phyloP scores from a whole-genome alignment of 495 filamentous ascomycete genomes.

The Geopyxis carbonaria region DNA sequence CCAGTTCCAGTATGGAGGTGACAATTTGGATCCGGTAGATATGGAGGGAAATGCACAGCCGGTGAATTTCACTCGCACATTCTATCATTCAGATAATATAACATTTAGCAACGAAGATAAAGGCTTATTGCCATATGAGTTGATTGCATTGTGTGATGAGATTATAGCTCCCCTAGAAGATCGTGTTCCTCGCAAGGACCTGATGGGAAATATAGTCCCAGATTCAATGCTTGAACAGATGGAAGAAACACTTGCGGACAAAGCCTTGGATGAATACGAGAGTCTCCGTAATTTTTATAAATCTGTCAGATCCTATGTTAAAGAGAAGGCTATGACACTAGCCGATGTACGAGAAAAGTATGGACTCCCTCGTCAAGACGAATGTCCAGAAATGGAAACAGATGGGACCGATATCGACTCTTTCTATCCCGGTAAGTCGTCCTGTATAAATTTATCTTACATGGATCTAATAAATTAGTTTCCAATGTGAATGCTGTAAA shows the following conservation, averaged over 20 bases:
- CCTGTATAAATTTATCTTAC: background rate
- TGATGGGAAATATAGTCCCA: slow-evolving; percentile 28
- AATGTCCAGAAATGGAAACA: slow-evolving; percentile 13
- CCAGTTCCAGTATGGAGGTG: slow-evolving; percentile 93
- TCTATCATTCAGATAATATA: slow-evolving; percentile 61
- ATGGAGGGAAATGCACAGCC: slow-evolving; percentile 93
- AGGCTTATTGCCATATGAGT: slow-evolving; percentile 56
- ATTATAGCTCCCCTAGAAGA: slow-evolving; percentile 47
- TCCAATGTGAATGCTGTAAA: slow-evolving; percentile 32
- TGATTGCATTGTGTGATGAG: slow-evolving; percentile 44
- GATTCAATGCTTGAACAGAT: slow-evolving; percentile 17
- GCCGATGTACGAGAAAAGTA: slow-evolving; percentile 30
- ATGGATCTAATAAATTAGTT: background rate
- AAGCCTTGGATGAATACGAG: slow-evolving; percentile 66
- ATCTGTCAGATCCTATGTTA: slow-evolving; percentile 53
- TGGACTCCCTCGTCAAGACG: slow-evolving; percentile 7
- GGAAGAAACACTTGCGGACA: slow-evolving; percentile 31
- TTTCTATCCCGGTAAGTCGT: slow-evolving; percentile 10
- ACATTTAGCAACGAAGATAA: slow-evolving; percentile 62
- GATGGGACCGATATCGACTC: slow-evolving; percentile 17
- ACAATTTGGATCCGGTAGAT: slow-evolving; percentile 84
- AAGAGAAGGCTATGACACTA: slow-evolving; percentile 38
- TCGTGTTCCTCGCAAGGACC: slow-evolving; percentile 43
- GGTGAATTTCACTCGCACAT: slow-evolving; percentile 84
- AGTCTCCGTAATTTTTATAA: slow-evolving; percentile 67